phyloP scores from a whole-genome alignment of 78 protist species.

The Speleostelium caveatum region DNA sequence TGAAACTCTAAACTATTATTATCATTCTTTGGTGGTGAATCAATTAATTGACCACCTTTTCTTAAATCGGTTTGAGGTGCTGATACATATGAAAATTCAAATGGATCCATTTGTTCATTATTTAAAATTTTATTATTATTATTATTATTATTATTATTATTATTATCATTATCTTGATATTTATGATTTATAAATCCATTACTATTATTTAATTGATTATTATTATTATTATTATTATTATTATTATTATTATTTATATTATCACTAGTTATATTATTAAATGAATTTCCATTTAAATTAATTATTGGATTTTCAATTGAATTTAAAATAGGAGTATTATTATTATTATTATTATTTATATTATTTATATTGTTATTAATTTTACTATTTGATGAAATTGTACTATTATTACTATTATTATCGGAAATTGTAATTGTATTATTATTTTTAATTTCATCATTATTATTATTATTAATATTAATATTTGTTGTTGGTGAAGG shows the following conservation, averaged over 20 bases:
- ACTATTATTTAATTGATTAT: no score
- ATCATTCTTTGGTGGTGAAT: no score
- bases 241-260: not conserved
- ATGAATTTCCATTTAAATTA: no score
- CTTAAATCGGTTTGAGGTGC: not conserved
- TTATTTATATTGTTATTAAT: not conserved
- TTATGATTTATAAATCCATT: no score
- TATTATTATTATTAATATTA: no score
- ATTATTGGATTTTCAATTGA: not conserved
- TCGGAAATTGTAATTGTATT: not conserved
- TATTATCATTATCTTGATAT: no score
- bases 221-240: not conserved
- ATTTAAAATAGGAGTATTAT: not conserved
- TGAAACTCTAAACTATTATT: no score
- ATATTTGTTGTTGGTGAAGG: not conserved
- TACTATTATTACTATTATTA: no score
- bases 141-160: no score
- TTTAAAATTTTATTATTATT: no score
- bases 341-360: not conserved
- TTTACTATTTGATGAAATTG: not conserved
- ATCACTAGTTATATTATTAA: no score
- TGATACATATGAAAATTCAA: conserved; percentile 49
- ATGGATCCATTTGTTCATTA: conserved; percentile 63
- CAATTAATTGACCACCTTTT: no score
- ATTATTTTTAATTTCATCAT: not conserved